These are phyloP conservation scores for Fusarium torreyae DNA, from an alignment of 2,329 filamentous ascomycete genomes.

Conservation along the genomic window DNA sequence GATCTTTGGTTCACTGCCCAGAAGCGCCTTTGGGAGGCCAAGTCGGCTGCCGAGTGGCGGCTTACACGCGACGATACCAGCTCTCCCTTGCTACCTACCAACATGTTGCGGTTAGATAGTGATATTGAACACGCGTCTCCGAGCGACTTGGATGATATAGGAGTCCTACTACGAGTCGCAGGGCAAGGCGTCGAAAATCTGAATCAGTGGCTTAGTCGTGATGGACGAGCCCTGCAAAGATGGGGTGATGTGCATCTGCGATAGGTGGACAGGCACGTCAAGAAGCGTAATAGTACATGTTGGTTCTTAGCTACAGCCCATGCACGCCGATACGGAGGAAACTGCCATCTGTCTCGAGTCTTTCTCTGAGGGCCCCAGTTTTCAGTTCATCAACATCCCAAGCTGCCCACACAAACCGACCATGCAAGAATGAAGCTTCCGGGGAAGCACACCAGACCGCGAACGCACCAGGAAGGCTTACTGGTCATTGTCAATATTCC, in stretches of 20 bases:
- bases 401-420: conserved; percentile 9
- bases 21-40: conserved; percentile 10
- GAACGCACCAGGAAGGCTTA: background rate
- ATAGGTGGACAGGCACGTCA: background rate
- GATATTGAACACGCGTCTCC: background rate
- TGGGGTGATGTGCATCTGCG: background rate
- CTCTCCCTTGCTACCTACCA: background rate
- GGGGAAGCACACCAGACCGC: conserved; percentile 4
- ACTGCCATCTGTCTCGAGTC: background rate
- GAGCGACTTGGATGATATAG: conserved; percentile 8
- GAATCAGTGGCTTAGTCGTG: conserved; percentile 5
- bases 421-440: conserved; percentile 3
- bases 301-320: background rate
- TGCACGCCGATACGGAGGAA: conserved; percentile 17
- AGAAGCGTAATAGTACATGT: too few species aligned
- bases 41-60: background rate
- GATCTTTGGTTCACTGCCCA: background rate
- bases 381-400: conserved; percentile 23
- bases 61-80: background rate
- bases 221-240: background rate
- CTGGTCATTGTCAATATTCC: background rate
- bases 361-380: background rate
- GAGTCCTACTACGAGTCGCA: background rate
- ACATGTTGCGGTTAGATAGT: conserved; percentile 1
- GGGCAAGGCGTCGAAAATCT: background rate